A percentile compares a stretch with the other conserved stretches of the same genome.
phyloP scores from a whole-genome alignment of 75 land plant genomes.

The Cryptomeria japonica region DNA sequence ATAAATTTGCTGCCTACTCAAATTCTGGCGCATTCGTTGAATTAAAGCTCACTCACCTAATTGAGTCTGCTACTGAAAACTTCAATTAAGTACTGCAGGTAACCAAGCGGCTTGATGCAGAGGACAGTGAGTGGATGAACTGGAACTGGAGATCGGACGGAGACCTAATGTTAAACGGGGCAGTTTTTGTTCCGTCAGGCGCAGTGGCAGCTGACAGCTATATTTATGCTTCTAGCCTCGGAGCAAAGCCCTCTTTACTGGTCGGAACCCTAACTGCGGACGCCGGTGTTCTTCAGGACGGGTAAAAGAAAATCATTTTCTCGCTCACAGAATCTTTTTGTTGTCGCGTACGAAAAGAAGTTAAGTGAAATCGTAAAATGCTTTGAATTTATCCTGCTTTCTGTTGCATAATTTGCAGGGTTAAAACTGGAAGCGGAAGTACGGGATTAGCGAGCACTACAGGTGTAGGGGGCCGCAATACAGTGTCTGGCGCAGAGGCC shows the following conservation, averaged over 20 bases:
- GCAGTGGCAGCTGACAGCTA: conserved; percentile 42
- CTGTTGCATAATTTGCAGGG: not conserved
- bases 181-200: conserved; percentile 75
- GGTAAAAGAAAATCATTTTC: not conserved
- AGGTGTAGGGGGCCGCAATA: not conserved
- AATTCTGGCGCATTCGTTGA: not conserved
- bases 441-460: not conserved
- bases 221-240: conserved; percentile 56
- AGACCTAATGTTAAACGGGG: conserved; percentile 84
- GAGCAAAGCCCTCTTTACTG: conserved; percentile 50
- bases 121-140: conserved; percentile 49
- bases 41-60: not conserved
- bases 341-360: too few relatives aligned
- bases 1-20: not conserved
- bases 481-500: not conserved
- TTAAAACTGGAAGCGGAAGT: not conserved
- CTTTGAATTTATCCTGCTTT: not conserved
- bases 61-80: not conserved
- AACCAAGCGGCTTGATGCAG: conserved; percentile 72
- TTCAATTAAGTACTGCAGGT: conserved; percentile 30
- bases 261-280: conserved; percentile 47
- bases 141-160: conserved; percentile 89
- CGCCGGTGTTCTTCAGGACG: conserved; percentile 49
- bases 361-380: not conserved
- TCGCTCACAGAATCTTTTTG: not conserved